Evolutionary conservation across 2,329 filamentous ascomycete genomes (phyloP).

Genomic region (Fusarium mangiferae): DNA sequence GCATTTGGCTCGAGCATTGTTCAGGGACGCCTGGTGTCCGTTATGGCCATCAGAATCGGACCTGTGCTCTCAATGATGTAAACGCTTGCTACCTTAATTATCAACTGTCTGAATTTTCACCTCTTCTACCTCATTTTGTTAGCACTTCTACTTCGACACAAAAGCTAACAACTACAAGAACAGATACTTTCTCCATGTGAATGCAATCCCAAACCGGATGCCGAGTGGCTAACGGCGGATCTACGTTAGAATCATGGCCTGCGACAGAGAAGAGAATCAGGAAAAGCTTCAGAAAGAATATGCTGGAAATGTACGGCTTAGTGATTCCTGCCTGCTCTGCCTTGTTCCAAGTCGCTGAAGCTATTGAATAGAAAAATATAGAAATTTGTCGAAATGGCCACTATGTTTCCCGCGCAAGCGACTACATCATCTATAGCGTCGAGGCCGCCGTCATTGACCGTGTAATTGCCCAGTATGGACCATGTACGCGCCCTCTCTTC

Average conservation of each 20-base stretch:
- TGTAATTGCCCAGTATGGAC: conserved; percentile 89
- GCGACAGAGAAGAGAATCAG: conserved; percentile 91
- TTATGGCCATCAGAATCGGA: conserved; percentile 76
- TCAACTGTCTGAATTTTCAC: conserved; percentile 77
- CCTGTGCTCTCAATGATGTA: conserved; percentile 92
- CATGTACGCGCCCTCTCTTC: conserved; percentile 69
- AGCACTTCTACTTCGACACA: background rate
- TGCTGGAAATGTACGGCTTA: conserved; percentile 78
- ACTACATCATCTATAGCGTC: conserved; percentile 99
- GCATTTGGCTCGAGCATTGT: conserved; percentile 99
- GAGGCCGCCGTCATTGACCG: conserved; percentile 90
- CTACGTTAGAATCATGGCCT: conserved; percentile 83
- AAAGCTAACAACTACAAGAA: conserved; percentile 40
- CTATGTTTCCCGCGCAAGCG: conserved; percentile 93
- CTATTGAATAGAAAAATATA: conserved; percentile 72
- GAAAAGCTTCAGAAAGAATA: conserved; percentile 85
- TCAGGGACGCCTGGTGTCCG: conserved; percentile 70
- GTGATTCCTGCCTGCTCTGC: conserved; percentile 36
- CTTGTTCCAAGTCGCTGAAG: conserved; percentile 59
- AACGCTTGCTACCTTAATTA: conserved; percentile 94
- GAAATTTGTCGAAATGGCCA: conserved; percentile 94
- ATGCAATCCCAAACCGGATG: conserved; percentile 20
- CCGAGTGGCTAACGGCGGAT: conserved; percentile 45
- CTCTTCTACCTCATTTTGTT: conserved; percentile 18
- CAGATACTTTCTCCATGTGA: conserved; percentile 26